Base-by-base conservation (phyloP, 1,284 basidiomycete genomes). In the Coniferiporia sulphurascens region DNA sequence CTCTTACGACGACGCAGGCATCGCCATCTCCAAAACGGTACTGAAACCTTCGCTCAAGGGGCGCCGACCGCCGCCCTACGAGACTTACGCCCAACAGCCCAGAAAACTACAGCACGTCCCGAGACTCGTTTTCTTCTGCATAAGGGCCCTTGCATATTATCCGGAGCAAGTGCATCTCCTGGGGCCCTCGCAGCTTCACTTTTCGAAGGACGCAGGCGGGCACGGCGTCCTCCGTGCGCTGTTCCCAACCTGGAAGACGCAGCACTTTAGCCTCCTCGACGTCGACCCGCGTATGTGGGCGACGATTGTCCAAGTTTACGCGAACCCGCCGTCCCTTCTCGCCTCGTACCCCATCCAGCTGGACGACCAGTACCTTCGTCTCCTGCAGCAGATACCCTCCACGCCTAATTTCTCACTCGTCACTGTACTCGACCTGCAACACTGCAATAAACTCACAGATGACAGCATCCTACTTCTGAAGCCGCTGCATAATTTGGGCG, bases 281-380 rank as follows among this genome's bases (percentile, higher is more conserved):
- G 67, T 79, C 3, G 81, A 86, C 64, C 85, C 87, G 0, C 74
- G 77, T 10, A 70, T 87, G 10, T 89, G 87, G 86, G 81, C 78
- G 0, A 72, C 77, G 10, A 59, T 90, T 32, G 72, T 79, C 3
- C 87, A 88, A 65, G 64, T 87, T 43, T 86, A 82, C 64, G 69
- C 76, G 55, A 67, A 73, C 19, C 74, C 87, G 6, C 86, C 87
- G 0, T 50, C 67, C 0, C 51, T 59, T 4, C 74, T 86, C 49
- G 70, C 69, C 9, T 67, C 71, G 2, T 80, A 79, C 67, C 66
- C 68, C 13, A 67, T 86, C 13, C 76, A 83, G 0, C 77, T 89
- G 8, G 73, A 76, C 1, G 81, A 88, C 64, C 65, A 66, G 6
- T 73, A 82, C 63, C 69, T 87, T 0, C 79, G 79, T 1, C 70